Evolutionary conservation across 163 green algal species (phyloP).

Genomic region (Scenedesmus sp.): DNA sequence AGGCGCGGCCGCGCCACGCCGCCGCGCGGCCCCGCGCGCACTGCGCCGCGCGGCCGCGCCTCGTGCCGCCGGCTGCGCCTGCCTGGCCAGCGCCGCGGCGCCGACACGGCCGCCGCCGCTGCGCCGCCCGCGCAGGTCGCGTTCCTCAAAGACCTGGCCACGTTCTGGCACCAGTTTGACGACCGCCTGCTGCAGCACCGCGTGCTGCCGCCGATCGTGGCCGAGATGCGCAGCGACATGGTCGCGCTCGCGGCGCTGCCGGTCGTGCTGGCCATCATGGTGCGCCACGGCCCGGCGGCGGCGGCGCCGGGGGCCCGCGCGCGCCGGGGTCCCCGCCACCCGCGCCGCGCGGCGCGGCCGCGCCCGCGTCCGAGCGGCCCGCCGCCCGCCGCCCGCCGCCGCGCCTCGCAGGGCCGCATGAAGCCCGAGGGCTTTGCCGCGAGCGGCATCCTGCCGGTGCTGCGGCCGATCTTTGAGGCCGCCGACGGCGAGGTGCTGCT

Average conservation of each 20-base stretch:
- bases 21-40: background rate
- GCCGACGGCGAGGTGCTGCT: constrained; percentile 62
- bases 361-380: no score
- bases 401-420: no score
- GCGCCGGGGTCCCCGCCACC: no score
- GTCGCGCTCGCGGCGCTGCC: constrained; percentile 76
- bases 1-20: constrained; percentile 22
- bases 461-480: constrained; percentile 54
- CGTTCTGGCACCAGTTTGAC: constrained; percentile 75
- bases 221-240: constrained; percentile 68
- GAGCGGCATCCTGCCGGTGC: constrained; percentile 50
- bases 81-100: no score
- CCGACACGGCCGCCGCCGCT: no score
- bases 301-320: no score
- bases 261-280: constrained; percentile 64
- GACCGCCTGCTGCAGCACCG: constrained; percentile 71
- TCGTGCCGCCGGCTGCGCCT: no score
- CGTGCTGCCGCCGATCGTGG: constrained; percentile 82
- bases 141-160: constrained; percentile 77
- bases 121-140: constrained; percentile 55
- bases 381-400: no score
- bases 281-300: no score
- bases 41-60: background rate
- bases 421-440: constrained; percentile 60
- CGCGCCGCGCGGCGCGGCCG: no score